phyloP scores from a whole-genome alignment of 805 yeast species.

The Teunomyces barrocoloradensis region DNA sequence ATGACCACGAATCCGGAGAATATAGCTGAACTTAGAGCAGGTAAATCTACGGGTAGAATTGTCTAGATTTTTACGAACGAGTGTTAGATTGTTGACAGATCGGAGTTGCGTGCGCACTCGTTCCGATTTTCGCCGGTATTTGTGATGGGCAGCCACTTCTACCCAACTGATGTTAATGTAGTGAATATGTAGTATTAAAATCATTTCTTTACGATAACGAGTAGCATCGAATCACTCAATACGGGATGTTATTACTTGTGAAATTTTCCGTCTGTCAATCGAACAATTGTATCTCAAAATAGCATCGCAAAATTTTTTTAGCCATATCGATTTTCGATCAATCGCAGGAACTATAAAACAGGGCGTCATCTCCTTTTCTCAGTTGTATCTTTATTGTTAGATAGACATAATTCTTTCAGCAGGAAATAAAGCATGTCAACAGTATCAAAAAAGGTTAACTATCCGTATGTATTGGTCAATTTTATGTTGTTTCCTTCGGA shows the following conservation, averaged over 20 bases:
- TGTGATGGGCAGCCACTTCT: too few relatives aligned
- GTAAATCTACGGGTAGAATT: neutral
- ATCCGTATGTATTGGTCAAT: constrained; percentile 11
- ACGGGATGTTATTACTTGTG: neutral
- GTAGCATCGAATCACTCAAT: neutral
- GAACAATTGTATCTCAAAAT: neutral
- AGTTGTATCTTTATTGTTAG: neutral
- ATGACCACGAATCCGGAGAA: neutral
- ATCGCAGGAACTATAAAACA: neutral
- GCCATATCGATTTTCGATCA: neutral
- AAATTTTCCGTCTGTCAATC: too few relatives aligned
- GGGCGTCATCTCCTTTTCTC: neutral
- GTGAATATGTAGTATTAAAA: neutral
- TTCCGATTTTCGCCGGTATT: neutral
- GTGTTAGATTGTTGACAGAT: neutral
- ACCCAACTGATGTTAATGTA: neutral
- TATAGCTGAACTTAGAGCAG: too few relatives aligned
- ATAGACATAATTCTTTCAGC: neutral
- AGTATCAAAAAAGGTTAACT: constrained; percentile 9
- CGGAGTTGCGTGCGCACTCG: neutral
- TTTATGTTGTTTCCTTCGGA: neutral
- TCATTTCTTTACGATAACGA: neutral
- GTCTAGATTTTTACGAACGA: neutral
- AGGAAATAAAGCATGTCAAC: neutral
- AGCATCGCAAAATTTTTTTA: neutral